Evolutionary conservation across 2,329 filamentous ascomycete genomes (phyloP), one percentile per base, ranked within the genome.

Genomic region (Bimuria novae-zelandiae): DNA sequence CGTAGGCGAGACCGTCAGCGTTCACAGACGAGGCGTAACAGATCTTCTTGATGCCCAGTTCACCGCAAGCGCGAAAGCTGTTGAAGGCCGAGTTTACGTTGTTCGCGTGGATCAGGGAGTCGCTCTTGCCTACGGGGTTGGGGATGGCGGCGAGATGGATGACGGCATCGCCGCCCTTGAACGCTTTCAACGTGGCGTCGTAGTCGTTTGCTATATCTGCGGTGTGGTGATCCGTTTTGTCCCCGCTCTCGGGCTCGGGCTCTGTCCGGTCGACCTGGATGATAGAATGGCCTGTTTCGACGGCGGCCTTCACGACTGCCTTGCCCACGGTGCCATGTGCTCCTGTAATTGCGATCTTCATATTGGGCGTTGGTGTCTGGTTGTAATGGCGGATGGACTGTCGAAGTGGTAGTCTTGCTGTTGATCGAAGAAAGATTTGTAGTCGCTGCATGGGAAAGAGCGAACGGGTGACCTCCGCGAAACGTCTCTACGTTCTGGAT

Each of bases 71-170:
- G 14, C 68, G 69, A 32, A 75, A 71, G n/a, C 73, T 71, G 35
- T 76, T 77, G 61, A 75, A 75, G 0, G 73, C 72, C 0, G 64
- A 59, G 49, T 67, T 67, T 41, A 74, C 71, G 52, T 76, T 76
- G 62, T 74, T 75, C 52, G 61, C 64, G 57, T 75, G 73, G 0
- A 75, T 71, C 22, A 60, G 33, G 42, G 56, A 60, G 48, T 75
- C 69, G 1, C 59, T 49, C 23, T 69, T 73, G 33, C 62, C 65
- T 1, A 73, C 59, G 3, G 72, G 72, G 50, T 75, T 64, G 2
- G 73, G 73, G 22, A 75, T 69, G 3, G 72, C 70, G 2, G 73
- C 73, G 1, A 75, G 69, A 46, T 75, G 73, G 39, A 76, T 74
- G 19, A 75, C 45, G 7, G 72, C 72, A 36, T 75, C 73, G 56